Conservation (phyloP, 768 basidiomycete genomes). For the Phylloporus scabripes region DNA sequence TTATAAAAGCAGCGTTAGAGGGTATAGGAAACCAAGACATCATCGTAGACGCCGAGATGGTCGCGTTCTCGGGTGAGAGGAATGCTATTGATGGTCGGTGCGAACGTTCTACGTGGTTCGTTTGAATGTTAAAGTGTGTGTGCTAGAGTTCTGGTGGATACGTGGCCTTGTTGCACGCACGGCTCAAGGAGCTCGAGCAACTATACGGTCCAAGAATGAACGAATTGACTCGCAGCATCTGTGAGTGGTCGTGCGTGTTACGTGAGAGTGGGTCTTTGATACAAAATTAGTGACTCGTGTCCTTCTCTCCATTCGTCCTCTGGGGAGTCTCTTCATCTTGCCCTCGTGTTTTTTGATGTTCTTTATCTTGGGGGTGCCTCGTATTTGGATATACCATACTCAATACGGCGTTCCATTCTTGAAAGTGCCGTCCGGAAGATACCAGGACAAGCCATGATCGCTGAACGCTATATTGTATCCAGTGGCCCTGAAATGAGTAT, state of each 20-base stretch:
- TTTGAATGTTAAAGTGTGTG: slow-evolving; percentile 2
- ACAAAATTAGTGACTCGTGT: slow-evolving; percentile 30
- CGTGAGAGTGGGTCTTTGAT: slow-evolving; percentile 6
- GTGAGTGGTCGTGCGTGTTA: slow-evolving; percentile 8
- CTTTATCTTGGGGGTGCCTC: slow-evolving; percentile 61
- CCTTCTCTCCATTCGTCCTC: slow-evolving; percentile 40
- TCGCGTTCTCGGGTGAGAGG: slow-evolving; percentile 61
- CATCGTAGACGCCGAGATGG: slow-evolving; percentile 85
- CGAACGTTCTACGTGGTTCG: neutral
- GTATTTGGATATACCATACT: slow-evolving; percentile 53
- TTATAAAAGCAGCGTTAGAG: slow-evolving; percentile 58
- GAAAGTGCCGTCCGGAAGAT: slow-evolving; percentile 49
- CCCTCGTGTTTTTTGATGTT: slow-evolving; percentile 84
- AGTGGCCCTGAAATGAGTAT: slow-evolving; percentile 5
- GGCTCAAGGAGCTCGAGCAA: slow-evolving; percentile 47
- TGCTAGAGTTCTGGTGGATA: slow-evolving; percentile 75
- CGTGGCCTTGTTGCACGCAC: slow-evolving; percentile 53
- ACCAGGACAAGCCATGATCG: slow-evolving; percentile 61
- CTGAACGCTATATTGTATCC: slow-evolving; percentile 46
- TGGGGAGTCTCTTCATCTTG: slow-evolving; percentile 50
- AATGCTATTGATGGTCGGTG: slow-evolving; percentile 63
- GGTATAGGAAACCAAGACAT: slow-evolving; percentile 36
- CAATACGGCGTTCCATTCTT: slow-evolving; percentile 52
- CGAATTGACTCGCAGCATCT: slow-evolving; percentile 18
- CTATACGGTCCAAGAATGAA: slow-evolving; percentile 17